phyloP scores from a whole-genome alignment of 177 flowering plant species.

The Telopea speciosissima region DNA sequence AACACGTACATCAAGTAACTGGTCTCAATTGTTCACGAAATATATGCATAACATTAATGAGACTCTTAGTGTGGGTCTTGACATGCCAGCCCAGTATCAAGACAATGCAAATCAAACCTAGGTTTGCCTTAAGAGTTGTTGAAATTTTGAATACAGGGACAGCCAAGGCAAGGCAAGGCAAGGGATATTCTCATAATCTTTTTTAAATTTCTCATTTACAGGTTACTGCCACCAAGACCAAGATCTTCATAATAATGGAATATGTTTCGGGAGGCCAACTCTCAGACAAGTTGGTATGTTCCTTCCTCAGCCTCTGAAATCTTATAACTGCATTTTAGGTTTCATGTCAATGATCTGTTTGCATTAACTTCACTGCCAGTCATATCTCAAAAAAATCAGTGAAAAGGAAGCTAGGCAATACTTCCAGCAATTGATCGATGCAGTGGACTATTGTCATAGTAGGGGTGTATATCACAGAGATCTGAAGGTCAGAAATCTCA shows the following conservation, averaged over 20 bases:
- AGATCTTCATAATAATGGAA: constrained; percentile 68
- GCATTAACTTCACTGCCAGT: constrained; percentile 24
- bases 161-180: too few species aligned
- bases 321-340: not conserved
- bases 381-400: constrained; percentile 38
- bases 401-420: constrained; percentile 70
- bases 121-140: too few species aligned
- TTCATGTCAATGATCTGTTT: not conserved
- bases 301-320: not conserved
- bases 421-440: constrained; percentile 86
- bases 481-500: constrained; percentile 48
- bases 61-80: too few species aligned
- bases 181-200: not conserved
- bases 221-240: constrained; percentile 75
- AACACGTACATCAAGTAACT: too few species aligned
- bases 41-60: too few species aligned
- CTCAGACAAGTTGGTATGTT: constrained; percentile 58
- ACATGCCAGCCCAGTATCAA: too few species aligned
- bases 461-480: constrained; percentile 90
- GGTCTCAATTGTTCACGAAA: too few species aligned
- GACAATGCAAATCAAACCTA: too few species aligned
- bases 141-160: too few species aligned
- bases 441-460: constrained; percentile 78
- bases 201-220: constrained; percentile 15
- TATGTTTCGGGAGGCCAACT: constrained; percentile 73